These are phyloP conservation scores for Talaromyces sp. DNA, from an alignment of 2,329 filamentous ascomycete genomes.

Conservation along the genomic window DNA sequence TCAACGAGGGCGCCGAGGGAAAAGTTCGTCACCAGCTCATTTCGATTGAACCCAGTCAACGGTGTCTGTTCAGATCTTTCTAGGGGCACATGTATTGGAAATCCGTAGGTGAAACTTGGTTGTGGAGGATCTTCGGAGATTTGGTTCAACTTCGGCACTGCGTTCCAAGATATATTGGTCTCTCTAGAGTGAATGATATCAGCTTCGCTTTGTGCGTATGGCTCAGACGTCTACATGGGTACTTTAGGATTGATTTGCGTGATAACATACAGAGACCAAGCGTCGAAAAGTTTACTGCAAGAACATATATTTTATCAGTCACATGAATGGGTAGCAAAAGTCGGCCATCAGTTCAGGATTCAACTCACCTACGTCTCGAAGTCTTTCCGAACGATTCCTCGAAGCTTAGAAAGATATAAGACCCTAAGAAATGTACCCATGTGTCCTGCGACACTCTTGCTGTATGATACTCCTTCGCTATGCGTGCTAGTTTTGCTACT, in stretches of 20 bases:
- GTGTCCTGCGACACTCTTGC: background rate
- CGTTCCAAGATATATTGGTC: background rate
- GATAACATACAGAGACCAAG: slow-evolving; percentile 8
- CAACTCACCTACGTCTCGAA: background rate
- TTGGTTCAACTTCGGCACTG: background rate
- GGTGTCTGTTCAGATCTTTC: background rate
- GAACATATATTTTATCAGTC: background rate
- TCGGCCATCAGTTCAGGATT: background rate
- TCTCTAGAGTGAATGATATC: background rate
- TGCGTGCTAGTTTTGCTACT: background rate
- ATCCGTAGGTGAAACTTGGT: slow-evolving; percentile 6
- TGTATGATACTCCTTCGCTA: background rate
- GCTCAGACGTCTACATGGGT: too few relatives aligned
- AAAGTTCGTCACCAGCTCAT: background rate
- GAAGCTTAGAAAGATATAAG: background rate
- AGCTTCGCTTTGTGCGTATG: background rate
- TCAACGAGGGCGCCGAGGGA: background rate
- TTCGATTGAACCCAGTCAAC: background rate
- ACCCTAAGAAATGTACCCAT: background rate
- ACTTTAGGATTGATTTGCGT: too few relatives aligned
- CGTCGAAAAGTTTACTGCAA: slow-evolving; percentile 9
- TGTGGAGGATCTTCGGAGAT: background rate
- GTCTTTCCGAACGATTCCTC: background rate
- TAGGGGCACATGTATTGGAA: background rate
- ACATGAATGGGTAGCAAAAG: background rate